Base-by-base conservation (phyloP, 75 land plant species). In the Azolla pinnata region DNA sequence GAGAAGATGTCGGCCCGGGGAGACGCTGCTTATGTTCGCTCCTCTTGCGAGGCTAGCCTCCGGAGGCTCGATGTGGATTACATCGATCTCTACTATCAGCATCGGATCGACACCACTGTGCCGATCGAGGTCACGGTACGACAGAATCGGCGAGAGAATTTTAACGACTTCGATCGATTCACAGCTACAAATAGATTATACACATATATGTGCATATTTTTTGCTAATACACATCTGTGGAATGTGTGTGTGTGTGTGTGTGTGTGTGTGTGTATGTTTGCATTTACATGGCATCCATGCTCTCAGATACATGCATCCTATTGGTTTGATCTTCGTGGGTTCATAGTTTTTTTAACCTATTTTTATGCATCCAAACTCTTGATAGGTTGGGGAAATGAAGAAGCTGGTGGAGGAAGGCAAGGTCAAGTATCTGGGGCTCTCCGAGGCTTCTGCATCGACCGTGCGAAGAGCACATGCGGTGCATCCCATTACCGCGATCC, bases 41-140 rank as follows among this genome's bases (percentile, higher is more conserved):
- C 71, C 24, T 78, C 81, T 51, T 85, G 89, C 60, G 86, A 85
- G 29, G 78, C 33, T 64, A 85, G 86, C 60, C 59, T 85, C 27
- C 66, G 74, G 63, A 83, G 86, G 0, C 86, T 82, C 48, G 78
- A 52, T n/a, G 78, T 81, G 55, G 82, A 79, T 23, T 81, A 69
- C 33, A 81, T 81, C 45, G 84, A 81, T 42, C 72, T 81, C 1
- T 81, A 81, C 49, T 79, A 74, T 49, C 75, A 70, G 33, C 84
- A 79, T 54, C 78, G 84, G 25, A 55, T 81, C 17, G 82, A 81
- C 52, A 42, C 42, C 24, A 51, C 57, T 25, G 70, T 78, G n/a
- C 82, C 84, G 25, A 79, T 81, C 25, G 84, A 81, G 65, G 72
- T 74, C 26, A 81, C 78, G 0, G 84, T 79, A 57, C 66, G 76